Conservation (phyloP, 1,139 yeast species). For the Pichia norvegensis region DNA sequence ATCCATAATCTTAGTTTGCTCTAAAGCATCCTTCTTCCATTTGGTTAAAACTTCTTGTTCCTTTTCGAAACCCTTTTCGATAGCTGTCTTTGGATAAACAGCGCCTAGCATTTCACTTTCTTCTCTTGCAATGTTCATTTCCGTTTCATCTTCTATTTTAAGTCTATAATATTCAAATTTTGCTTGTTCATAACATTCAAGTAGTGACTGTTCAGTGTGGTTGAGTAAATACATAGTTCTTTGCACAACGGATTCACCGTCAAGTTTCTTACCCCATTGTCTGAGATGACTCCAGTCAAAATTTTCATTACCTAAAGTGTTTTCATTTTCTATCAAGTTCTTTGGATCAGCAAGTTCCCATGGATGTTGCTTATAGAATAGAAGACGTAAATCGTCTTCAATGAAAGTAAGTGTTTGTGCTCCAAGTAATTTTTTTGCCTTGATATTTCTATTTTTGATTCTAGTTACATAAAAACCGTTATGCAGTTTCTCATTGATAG, state of each 20-base stretch:
- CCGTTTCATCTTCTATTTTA: slow-evolving; percentile 78
- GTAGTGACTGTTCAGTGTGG: slow-evolving; percentile 30
- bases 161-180: slow-evolving; percentile 80
- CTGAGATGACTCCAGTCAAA: slow-evolving; percentile 74
- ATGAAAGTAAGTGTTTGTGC: slow-evolving; percentile 60
- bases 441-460: slow-evolving; percentile 21
- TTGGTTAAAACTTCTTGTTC: slow-evolving; percentile 66
- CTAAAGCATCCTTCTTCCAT: slow-evolving; percentile 69
- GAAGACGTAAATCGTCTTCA: slow-evolving; percentile 75
- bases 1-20: slow-evolving; percentile 42
- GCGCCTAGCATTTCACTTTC: slow-evolving; percentile 85
- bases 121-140: slow-evolving; percentile 67
- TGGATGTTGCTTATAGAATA: slow-evolving; percentile 89
- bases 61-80: slow-evolving; percentile 59
- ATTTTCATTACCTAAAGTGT: slow-evolving; percentile 43
- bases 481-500: slow-evolving; percentile 7
- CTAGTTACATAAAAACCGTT: slow-evolving; percentile 47
- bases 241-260: slow-evolving; percentile 93
- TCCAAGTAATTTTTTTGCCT: slow-evolving; percentile 31
- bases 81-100: slow-evolving; percentile 50
- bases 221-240: slow-evolving; percentile 68
- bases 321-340: slow-evolving; percentile 62
- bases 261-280: slow-evolving; percentile 67
- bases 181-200: slow-evolving; percentile 77
- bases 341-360: slow-evolving; percentile 98